Evolutionary conservation across 495 filamentous ascomycete species (phyloP).

Genomic region (Xylaria castorea): DNA sequence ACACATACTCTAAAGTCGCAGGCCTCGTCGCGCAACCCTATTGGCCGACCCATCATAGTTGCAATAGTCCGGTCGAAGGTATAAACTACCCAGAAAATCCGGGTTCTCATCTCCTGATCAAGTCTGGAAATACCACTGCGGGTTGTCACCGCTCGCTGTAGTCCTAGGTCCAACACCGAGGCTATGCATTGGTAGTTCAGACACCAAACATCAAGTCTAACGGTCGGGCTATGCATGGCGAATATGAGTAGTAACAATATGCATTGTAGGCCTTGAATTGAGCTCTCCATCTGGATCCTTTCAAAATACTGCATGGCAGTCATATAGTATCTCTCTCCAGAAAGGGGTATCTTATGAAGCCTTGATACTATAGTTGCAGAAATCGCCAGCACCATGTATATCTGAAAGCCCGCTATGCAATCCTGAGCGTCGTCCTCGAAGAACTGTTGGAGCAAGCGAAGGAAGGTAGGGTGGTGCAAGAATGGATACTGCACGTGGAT

Average conservation of each 20-base stretch:
- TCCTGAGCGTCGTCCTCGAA: slow-evolving; percentile 36
- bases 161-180: slow-evolving; percentile 53
- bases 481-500: slow-evolving; percentile 54
- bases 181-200: slow-evolving; percentile 58
- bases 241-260: slow-evolving; percentile 55
- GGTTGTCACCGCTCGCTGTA: slow-evolving; percentile 52
- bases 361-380: slow-evolving; percentile 51
- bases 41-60: slow-evolving; percentile 58
- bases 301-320: slow-evolving; percentile 51
- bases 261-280: slow-evolving; percentile 50
- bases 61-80: slow-evolving; percentile 54
- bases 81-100: slow-evolving; percentile 58
- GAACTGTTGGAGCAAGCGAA: slow-evolving; percentile 42
- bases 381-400: slow-evolving; percentile 57
- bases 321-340: slow-evolving; percentile 54
- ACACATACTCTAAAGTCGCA: slow-evolving; percentile 53
- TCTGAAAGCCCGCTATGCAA: slow-evolving; percentile 45
- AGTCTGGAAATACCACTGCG: slow-evolving; percentile 46
- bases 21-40: slow-evolving; percentile 57
- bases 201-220: slow-evolving; percentile 55
- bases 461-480: slow-evolving; percentile 50
- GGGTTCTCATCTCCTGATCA: slow-evolving; percentile 56
- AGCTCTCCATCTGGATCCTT: slow-evolving; percentile 46
- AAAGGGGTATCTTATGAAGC: slow-evolving; percentile 48
- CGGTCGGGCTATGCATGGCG: slow-evolving; percentile 54